Percentiles rank a stretch among this genome's conserved stretches.
Evolutionary conservation across 164 flowering plant species (phyloP).

Genomic region (Litsea cubeba): DNA sequence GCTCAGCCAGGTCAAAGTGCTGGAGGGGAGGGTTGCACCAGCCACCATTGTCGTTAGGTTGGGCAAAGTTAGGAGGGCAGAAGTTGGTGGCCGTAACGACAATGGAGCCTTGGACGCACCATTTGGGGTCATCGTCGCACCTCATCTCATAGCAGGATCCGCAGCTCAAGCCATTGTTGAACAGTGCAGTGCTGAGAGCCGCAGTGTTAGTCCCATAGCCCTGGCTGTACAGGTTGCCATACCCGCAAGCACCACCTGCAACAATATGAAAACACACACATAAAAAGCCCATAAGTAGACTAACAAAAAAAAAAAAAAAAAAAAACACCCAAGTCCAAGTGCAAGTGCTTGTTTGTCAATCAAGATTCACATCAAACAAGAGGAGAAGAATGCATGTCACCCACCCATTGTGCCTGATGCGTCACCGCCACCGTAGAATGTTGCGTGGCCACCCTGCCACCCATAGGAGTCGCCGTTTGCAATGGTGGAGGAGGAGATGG

Average conservation of each 20-base stretch:
- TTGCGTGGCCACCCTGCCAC: constrained; percentile 38
- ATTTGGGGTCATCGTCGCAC: constrained; percentile 34
- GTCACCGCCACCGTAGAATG: constrained; percentile 42
- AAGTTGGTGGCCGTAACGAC: constrained; percentile 42
- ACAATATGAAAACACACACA: neutral
- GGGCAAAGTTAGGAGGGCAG: constrained; percentile 39
- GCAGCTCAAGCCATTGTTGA: constrained; percentile 38
- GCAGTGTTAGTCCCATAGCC: constrained; percentile 47
- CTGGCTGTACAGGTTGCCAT: constrained; percentile 39
- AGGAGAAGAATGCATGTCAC: neutral
- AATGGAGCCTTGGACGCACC: constrained; percentile 32
- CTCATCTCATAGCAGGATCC: constrained; percentile 39
- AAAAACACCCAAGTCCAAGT: neutral
- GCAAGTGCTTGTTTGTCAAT: neutral
- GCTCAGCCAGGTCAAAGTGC: constrained; percentile 45
- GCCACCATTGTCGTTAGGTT: constrained; percentile 39
- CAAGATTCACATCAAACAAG: neutral
- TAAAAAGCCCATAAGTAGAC: neutral
- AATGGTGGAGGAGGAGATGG: neutral
- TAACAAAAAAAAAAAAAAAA: neutral
- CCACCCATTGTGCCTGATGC: constrained; percentile 46
- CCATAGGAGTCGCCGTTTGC: constrained; percentile 17
- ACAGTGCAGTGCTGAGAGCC: constrained; percentile 39
- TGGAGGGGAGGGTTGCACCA: constrained; percentile 53
- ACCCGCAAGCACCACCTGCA: constrained; percentile 49